These are phyloP conservation scores for Coniochaeta ligniaria DNA, from an alignment of 2,329 filamentous ascomycete genomes.

Conservation along the genomic window DNA sequence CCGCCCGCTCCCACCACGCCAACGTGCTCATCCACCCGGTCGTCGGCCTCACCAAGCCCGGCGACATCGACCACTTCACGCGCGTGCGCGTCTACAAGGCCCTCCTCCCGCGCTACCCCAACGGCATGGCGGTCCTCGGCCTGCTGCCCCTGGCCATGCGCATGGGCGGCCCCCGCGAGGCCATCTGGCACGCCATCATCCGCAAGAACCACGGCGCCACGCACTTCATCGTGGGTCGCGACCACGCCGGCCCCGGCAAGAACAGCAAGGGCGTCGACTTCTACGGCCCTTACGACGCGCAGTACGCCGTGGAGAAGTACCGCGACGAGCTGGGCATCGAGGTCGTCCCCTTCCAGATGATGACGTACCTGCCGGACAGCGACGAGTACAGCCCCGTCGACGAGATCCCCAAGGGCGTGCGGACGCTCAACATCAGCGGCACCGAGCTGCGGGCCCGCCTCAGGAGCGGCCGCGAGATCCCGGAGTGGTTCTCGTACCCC, in stretches of 20 bases:
- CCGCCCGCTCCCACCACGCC: conserved; percentile 89
- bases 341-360: conserved; percentile 98
- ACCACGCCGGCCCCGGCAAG: conserved; percentile 96
- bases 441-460: conserved; percentile 90
- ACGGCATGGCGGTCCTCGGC: conserved; percentile 96
- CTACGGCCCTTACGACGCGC: conserved; percentile 96
- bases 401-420: conserved; percentile 74
- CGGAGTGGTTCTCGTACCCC: conserved; percentile 99
- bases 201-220: conserved; percentile 99
- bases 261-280: conserved; percentile 96
- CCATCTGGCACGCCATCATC: conserved; percentile 99
- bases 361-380: conserved; percentile 95
- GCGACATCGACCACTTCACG: conserved; percentile 99
- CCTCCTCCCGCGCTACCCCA: conserved; percentile 91
- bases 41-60: conserved; percentile 95
- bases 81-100: conserved; percentile 98
- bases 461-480: conserved; percentile 86
- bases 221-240: conserved; percentile 98
- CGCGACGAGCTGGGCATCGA: conserved; percentile 94
- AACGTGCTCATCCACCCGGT: conserved; percentile 99
- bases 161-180: conserved; percentile 97
- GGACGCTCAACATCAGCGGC: conserved; percentile 81
- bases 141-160: conserved; percentile 96
- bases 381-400: conserved; percentile 96
- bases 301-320: conserved; percentile 95